Evolutionary conservation across 2,329 filamentous ascomycete genomes (phyloP), one percentile per base, ranked within the genome.

Genomic region (Fusarium penzigii): DNA sequence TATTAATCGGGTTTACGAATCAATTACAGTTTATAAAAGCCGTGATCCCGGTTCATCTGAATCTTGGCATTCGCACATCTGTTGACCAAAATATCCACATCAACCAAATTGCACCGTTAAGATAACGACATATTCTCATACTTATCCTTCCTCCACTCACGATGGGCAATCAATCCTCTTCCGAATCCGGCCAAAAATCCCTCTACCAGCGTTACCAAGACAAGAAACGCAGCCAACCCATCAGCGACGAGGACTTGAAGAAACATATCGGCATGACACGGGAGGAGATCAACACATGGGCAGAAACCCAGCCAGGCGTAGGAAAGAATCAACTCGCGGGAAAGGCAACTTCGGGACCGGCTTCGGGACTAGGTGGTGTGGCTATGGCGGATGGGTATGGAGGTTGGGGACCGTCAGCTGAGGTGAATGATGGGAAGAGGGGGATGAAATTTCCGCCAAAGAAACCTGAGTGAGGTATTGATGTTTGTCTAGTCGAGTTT

Each of bases 211-310:
- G 68, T 49, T 66, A 60, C 51, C 65, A 69, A 46, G 65, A 67
- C 42, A 63, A 65, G 40, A 73, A 72, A 56, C 62, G 59, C 38
- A 59, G 64, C 42, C 46, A 51, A 11, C 58, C 62, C 17, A 66
- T 72, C 42, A 70, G 66, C 55, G 72, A 76, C 51, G 71, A 72
- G 11, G 73, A 75, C 53, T 57, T 76, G 29, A 45, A 65, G 29
- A 74, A 74, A 54, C 74, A 75, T 66, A 75, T 73, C 34, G 74
- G 74, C 59, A 75, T 69, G 57, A 61, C 60, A 29, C 67, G 69
- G 39, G 65, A 63, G 2, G 63, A 71, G 58, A 63, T 77, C 46
- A 62, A 65, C 17, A 34, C 60, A 3, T 75, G 74, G 73, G 68
- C 70, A n/a, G 70, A 69, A 20, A 63, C 61, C 5, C 60, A 66